Base-by-base conservation (phyloP, 164 flowering plant species). In the grape (Vitis vinifera) region DNA sequence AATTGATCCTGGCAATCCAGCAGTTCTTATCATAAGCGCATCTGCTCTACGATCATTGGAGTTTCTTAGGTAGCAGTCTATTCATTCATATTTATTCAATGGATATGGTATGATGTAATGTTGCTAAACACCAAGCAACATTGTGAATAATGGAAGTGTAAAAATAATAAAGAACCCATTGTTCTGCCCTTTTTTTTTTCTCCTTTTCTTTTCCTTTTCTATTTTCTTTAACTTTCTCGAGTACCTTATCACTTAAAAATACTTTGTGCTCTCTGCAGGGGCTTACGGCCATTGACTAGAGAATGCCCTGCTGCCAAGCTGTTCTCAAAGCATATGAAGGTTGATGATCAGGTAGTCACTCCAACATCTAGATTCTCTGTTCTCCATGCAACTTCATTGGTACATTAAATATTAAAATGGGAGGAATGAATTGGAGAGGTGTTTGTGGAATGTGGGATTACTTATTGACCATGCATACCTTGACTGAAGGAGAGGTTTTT, bases 301-400 rank as follows among this genome's bases (percentile, higher is more conserved):
- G 93, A 92, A 71, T 94, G 98, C 69, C 89, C 68, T 72, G 87
- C 95, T 23, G 97, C 81, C 51, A 94, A 94, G 86, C 82, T 94
- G n/a, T 94, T 94, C 69, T 83, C 98, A 47, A 94, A 92, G 82
- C 98, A 94, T 79, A 84, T 94, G 87, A 94, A 94, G 82, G 82
- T 94, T 19, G 91, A 87, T 69, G 97, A 94, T 31, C 98, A 94
- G 97, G 98, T 94, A 63, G 6, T 51, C 23, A 37, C 48, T 71
- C 9, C 2, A 37, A 37, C 44, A 37, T 37, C 44, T 37, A 0
- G 4, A 37, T 37, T 37, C 44, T 37, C 44, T 6, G 44, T 37
- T 37, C 0, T 6, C 44, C 44, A 0, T 37, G 44, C 44, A 37
- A 6, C 44, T 37, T 6, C 44, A 6, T 37, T 37, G 44, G 7